Percentiles rank a stretch among this genome's conserved stretches.
Conservation (phyloP, 177 flowering plant species). For the Vitis hybrid region DNA sequence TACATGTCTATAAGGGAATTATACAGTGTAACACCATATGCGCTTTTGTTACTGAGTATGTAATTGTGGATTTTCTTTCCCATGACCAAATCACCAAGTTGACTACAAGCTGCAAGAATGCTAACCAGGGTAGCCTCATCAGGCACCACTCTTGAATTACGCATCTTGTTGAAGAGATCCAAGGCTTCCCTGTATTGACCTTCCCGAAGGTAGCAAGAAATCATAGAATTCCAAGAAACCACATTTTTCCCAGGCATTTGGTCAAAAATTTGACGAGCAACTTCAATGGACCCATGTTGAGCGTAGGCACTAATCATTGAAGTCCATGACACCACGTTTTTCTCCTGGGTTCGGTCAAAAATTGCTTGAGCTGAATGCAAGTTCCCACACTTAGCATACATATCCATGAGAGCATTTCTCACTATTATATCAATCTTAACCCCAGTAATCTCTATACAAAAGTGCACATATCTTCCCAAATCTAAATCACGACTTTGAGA, state of each 20-base stretch:
- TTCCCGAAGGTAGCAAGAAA: slow-evolving; percentile 37
- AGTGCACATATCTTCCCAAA: slow-evolving; percentile 41
- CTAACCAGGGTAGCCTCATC: slow-evolving; percentile 44
- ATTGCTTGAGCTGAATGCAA: slow-evolving; percentile 28
- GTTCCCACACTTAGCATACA: slow-evolving; percentile 57
- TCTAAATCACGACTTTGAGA: slow-evolving; percentile 30
- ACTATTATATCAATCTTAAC: slow-evolving; percentile 31
- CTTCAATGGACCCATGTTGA: slow-evolving; percentile 32
- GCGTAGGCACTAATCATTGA: slow-evolving; percentile 48
- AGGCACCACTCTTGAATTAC: slow-evolving; percentile 28
- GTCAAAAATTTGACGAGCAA: slow-evolving; percentile 33
- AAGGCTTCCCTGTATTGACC: slow-evolving; percentile 36
- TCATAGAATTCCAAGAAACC: slow-evolving; percentile 57
- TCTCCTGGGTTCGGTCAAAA: slow-evolving; percentile 38
- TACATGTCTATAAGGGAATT: slow-evolving; percentile 46
- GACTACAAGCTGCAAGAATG: slow-evolving; percentile 49
- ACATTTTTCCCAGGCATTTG: slow-evolving; percentile 48
- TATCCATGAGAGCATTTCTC: slow-evolving; percentile 51
- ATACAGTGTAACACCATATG: slow-evolving; percentile 18
- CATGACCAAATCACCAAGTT: slow-evolving; percentile 45
- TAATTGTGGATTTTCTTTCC: slow-evolving; percentile 35
- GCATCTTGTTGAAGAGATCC: slow-evolving; percentile 36
- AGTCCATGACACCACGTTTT: slow-evolving; percentile 59
- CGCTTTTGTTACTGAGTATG: slow-evolving; percentile 9
- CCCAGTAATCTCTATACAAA: slow-evolving; percentile 36